A percentile compares a stretch with the other conserved stretches of the same genome.
Conservation (phyloP, 1,284 basidiomycete species). For the Ganoderma leucocontextum region DNA sequence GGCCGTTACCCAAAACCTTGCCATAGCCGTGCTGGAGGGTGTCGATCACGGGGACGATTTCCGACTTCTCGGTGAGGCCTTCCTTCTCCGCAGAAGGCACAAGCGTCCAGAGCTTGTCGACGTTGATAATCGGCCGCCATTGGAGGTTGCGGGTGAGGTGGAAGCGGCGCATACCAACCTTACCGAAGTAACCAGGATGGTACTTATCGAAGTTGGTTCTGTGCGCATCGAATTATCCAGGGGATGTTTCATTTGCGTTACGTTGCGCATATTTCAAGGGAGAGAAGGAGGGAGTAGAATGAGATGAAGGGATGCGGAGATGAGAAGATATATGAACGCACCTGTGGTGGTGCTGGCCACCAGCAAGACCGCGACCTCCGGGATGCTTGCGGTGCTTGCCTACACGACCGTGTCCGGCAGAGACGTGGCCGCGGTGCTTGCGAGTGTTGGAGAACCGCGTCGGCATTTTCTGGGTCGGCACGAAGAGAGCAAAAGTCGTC, state of each 20-base stretch:
- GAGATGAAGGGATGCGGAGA: not conserved
- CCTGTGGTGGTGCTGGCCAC: slow-evolving; percentile 99
- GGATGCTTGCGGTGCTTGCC: slow-evolving; percentile 99
- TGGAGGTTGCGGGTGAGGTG: slow-evolving; percentile 92
- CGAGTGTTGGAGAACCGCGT: slow-evolving; percentile 95
- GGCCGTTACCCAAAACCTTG: slow-evolving; percentile 92
- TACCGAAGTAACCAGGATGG: slow-evolving; percentile 99
- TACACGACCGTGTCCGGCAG: slow-evolving; percentile 98
- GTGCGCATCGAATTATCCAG: slow-evolving; percentile 13
- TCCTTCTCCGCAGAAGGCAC: slow-evolving; percentile 83
- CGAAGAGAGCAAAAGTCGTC: slow-evolving; percentile 17
- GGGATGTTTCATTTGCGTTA: not conserved
- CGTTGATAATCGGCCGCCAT: slow-evolving; percentile 96
- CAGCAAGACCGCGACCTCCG: slow-evolving; percentile 99
- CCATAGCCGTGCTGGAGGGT: slow-evolving; percentile 87
- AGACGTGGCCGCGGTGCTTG: slow-evolving; percentile 99
- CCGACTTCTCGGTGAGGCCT: slow-evolving; percentile 70
- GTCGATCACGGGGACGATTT: slow-evolving; percentile 93
- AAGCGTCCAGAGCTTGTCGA: slow-evolving; percentile 91
- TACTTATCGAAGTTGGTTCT: slow-evolving; percentile 93
- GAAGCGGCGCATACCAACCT: slow-evolving; percentile 99
- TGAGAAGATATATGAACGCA: slow-evolving; percentile 49
- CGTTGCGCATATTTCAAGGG: not conserved
- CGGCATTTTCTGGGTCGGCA: slow-evolving; percentile 78
- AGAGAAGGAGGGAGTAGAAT: not conserved